Base-by-base conservation (phyloP, 257 asterid species). In the Lithospermum erythrorhizon region DNA sequence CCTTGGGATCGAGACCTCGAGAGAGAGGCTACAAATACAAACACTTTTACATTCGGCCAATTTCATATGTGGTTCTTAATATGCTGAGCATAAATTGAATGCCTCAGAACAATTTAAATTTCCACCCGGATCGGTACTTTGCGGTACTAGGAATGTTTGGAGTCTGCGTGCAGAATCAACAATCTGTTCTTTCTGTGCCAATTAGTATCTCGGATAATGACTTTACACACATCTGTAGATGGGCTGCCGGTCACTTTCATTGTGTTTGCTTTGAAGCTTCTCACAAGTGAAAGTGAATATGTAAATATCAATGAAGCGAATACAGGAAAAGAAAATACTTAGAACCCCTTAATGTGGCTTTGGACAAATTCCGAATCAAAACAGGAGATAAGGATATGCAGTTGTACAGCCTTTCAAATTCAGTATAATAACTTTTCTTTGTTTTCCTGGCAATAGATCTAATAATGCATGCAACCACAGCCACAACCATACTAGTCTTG, bases 1-100 rank as follows among this genome's bases (percentile, higher is more conserved):
- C 62, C 35, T 62, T 71, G 29, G 73, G 27, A 24, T 71, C 75
- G 58, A 84, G 78, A 52, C 94, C 95, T 53, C 95, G 95, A 20
- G n/a, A n/a, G n/a, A n/a, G n/a, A 93, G 81, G 70, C 86, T 84
- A n/a, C 74, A 89, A 97, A 64, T 77, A 93, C 76, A 93, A 75
- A 75, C 99, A n/a, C n/a, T n/a, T 84, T 79, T 79, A 89, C 99
- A 93, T 93, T 75, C 99, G 97, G 22, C 87, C 95, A 70, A 93
- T 93, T n/a, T n/a, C n/a, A n/a, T n/a, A n/a, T n/a, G n/a, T n/a
- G n/a, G n/a, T n/a, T n/a, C n/a, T n/a, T n/a, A n/a, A n/a, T n/a
- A n/a, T n/a, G n/a, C n/a, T n/a, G n/a, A n/a, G n/a, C n/a, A n/a
- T 77, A 93, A 76, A 68, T 81, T 86, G 77, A 93, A 93, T 70